These are phyloP conservation scores for Lathyrus sativus DNA, from an alignment of 306 rosid species.

Conservation along the genomic window DNA sequence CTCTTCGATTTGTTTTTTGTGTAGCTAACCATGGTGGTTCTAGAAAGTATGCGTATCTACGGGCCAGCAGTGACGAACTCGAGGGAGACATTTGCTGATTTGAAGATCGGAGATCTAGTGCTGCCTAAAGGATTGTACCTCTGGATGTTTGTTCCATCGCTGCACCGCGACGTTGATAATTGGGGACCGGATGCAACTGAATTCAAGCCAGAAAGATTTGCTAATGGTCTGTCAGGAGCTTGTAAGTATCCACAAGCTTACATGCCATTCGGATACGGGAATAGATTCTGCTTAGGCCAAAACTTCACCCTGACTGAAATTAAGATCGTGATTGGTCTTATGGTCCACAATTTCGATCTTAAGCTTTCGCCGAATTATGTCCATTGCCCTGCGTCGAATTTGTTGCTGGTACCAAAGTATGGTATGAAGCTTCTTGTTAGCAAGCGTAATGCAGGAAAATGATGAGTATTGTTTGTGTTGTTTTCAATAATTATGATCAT, in stretches of 20 bases:
- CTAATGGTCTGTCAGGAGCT: conserved; percentile 34
- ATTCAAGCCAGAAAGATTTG: conserved; percentile 47
- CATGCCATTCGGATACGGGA: conserved; percentile 45
- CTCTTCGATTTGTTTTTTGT: no score
- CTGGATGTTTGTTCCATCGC: conserved; percentile 22
- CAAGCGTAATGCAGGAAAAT: neutral
- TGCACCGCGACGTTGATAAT: conserved; percentile 42
- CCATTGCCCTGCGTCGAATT: conserved; percentile 29
- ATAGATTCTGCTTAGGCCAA: conserved; percentile 42
- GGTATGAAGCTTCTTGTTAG: conserved; percentile 38
- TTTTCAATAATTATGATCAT: no score
- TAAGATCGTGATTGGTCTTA: conserved; percentile 29
- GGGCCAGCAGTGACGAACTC: conserved; percentile 30
- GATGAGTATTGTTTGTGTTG: neutral
- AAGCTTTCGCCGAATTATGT: conserved; percentile 38
- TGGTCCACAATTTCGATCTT: conserved; percentile 35
- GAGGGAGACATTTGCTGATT: conserved; percentile 37
- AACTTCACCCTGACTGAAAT: conserved; percentile 31
- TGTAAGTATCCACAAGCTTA: conserved; percentile 47
- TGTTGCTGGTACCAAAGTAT: conserved; percentile 40
- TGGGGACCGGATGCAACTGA: conserved; percentile 42
- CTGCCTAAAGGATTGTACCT: conserved; percentile 43
- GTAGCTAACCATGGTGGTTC: conserved; percentile 48
- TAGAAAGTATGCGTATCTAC: conserved; percentile 44
- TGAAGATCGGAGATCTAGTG: conserved; percentile 36